Evolutionary conservation across 2,329 filamentous ascomycete genomes (phyloP).

Genomic region (Leptographium lundbergii): DNA sequence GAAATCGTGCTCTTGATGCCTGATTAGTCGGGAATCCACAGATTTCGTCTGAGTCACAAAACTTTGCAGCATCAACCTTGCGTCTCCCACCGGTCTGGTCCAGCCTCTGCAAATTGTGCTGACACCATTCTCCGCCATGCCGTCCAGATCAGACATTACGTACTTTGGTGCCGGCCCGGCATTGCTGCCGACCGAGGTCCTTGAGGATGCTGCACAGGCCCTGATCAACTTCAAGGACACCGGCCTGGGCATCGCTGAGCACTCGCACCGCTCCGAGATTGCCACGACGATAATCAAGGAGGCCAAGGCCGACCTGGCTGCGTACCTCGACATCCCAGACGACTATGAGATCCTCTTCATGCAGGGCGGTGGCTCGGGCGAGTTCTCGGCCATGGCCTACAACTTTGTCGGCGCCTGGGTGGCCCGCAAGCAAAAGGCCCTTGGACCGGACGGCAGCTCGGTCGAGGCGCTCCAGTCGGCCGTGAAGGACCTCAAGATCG

Average conservation of each 20-base stretch:
- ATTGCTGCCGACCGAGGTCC: slow-evolving; percentile 67
- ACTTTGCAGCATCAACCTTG: no score
- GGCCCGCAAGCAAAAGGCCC: slow-evolving; percentile 45
- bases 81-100: no score
- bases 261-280: slow-evolving; percentile 73
- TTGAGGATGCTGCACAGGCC: slow-evolving; percentile 62
- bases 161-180: slow-evolving; percentile 81
- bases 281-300: slow-evolving; percentile 69
- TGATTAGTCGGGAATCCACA: no score
- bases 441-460: not conserved
- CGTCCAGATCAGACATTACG: slow-evolving; percentile 11
- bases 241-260: slow-evolving; percentile 76
- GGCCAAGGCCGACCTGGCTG: slow-evolving; percentile 60
- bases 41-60: no score
- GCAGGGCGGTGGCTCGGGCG: slow-evolving; percentile 67
- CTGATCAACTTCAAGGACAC: slow-evolving; percentile 72
- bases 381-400: slow-evolving; percentile 74
- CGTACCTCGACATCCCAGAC: slow-evolving; percentile 64
- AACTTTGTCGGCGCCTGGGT: slow-evolving; percentile 81
- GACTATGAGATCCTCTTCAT: slow-evolving; percentile 84
- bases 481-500: slow-evolving; percentile 54
- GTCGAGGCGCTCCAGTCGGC: not conserved
- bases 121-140: slow-evolving; percentile 6
- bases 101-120: no score
- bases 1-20: no score